Evolutionary conservation across 2,329 filamentous ascomycete genomes (phyloP), one percentile per base, ranked within the genome.

Genomic region (Aspergillus pseudoterreus): DNA sequence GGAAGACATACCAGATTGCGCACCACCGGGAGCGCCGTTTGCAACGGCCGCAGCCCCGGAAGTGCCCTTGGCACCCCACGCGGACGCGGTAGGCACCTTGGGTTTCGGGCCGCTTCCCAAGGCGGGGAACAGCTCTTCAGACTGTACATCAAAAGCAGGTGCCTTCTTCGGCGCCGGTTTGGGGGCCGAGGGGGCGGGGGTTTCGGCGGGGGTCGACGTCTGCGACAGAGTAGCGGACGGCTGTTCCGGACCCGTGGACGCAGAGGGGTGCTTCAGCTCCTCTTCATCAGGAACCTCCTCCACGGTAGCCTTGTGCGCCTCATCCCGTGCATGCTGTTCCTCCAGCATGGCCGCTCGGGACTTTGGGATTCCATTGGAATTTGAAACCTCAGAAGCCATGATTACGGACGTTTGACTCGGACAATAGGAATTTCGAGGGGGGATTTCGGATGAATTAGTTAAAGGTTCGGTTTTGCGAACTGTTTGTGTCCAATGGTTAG

Each of bases 41-140:
- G 68, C 61, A 50, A 68, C 53, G 39, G 65, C 55, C 30, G 66
- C 61, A 24, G 71, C 63, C 55, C 75, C 73, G 17, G 66, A 67
- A 44, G 74, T 61, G 49, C 72, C 79, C 57, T 86, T 88, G 33
- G 82, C 82, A 57, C 87, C 87, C 91, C 92, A 96, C 60, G 88
- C 84, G 43, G 86, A 84, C 43, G 86, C 79, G 59, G 83, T 81
- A 51, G 84, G 79, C 56, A 81, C 72, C 57, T 75, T 73, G 32
- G 84, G 77, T 72, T 91, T 92, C 48, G 84, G 77, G 6, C 73
- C 82, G 56, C 82, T 80, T 49, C 92, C 92, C 43, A 99, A 82
- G 62, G 92, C 86, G n/a, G 94, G 94, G 80, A 99, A 99, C 53
- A 89, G 78, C 72, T 97, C 92, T 67, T 95, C 88, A 15, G 90